These are phyloP conservation scores for Solanum bulbocastanum DNA, from an alignment of 257 asterid species.

Conservation along the genomic window DNA sequence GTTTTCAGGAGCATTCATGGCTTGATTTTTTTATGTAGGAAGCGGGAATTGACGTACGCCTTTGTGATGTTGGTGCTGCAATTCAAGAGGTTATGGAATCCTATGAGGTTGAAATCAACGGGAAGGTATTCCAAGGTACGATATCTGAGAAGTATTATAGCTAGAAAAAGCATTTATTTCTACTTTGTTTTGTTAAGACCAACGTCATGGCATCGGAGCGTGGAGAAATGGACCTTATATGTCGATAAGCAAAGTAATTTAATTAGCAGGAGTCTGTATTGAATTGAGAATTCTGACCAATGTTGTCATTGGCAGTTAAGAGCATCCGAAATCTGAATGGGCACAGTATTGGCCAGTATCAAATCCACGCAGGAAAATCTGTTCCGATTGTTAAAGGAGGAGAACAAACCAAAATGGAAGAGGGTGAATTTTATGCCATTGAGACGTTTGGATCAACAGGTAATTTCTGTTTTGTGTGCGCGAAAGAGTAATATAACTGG, in stretches of 20 bases:
- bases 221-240: background rate
- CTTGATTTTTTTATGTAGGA: constrained; percentile 35
- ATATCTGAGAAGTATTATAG: background rate
- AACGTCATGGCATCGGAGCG: background rate
- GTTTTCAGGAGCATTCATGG: background rate
- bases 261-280: background rate
- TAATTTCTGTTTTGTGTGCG: background rate
- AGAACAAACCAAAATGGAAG: constrained; percentile 97
- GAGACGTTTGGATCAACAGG: constrained; percentile 99
- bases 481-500: background rate
- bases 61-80: constrained; percentile 93
- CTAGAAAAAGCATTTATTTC: background rate
- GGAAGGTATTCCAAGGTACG: constrained; percentile 84
- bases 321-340: constrained; percentile 94
- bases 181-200: background rate
- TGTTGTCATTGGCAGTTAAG: constrained; percentile 54
- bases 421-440: constrained; percentile 96
- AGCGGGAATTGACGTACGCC: constrained; percentile 95
- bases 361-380: constrained; percentile 97
- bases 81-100: constrained; percentile 99
- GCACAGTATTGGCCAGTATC: constrained; percentile 86
- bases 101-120: constrained; percentile 94
- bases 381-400: constrained; percentile 99
- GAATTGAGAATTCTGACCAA: background rate
- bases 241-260: background rate